Evolutionary conservation across 306 rosid species (phyloP).

Genomic region (Casuarina equisetifolia): DNA sequence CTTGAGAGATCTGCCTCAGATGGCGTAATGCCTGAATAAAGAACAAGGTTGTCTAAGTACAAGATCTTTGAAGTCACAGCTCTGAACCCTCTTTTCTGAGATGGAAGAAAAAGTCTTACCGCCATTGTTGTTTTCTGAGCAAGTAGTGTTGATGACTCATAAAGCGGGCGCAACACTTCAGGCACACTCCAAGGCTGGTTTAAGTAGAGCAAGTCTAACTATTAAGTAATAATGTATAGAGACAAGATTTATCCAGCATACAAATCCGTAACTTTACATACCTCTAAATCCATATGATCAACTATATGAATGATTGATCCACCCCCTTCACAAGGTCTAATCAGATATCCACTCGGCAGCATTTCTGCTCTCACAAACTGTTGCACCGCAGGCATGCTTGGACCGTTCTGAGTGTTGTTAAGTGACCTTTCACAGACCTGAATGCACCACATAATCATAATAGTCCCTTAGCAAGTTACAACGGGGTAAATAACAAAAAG

Average conservation of each 20-base stretch:
- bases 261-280: constrained; percentile 25
- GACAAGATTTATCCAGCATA: constrained; percentile 7
- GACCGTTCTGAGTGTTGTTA: constrained; percentile 96
- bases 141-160: constrained; percentile 83
- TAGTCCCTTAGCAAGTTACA: constrained; percentile 7
- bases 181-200: constrained; percentile 97
- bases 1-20: constrained; percentile 95
- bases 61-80: background rate
- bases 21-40: constrained; percentile 78
- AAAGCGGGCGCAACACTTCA: constrained; percentile 92
- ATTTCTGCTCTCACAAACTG: constrained; percentile 92
- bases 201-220: constrained; percentile 27
- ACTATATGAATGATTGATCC: constrained; percentile 94
- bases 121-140: constrained; percentile 97
- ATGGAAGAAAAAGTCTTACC: constrained; percentile 43
- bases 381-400: constrained; percentile 85
- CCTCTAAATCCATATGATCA: constrained; percentile 93
- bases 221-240: constrained; percentile 21
- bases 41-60: constrained; percentile 19
- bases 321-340: constrained; percentile 97
- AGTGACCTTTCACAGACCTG: constrained; percentile 99
- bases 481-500: background rate
- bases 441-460: constrained; percentile 25
- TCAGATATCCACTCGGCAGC: constrained; percentile 89
- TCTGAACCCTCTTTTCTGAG: too few species aligned